Base-by-base conservation (phyloP, 2,329 filamentous ascomycete genomes). In the Blastomyces percursus region DNA sequence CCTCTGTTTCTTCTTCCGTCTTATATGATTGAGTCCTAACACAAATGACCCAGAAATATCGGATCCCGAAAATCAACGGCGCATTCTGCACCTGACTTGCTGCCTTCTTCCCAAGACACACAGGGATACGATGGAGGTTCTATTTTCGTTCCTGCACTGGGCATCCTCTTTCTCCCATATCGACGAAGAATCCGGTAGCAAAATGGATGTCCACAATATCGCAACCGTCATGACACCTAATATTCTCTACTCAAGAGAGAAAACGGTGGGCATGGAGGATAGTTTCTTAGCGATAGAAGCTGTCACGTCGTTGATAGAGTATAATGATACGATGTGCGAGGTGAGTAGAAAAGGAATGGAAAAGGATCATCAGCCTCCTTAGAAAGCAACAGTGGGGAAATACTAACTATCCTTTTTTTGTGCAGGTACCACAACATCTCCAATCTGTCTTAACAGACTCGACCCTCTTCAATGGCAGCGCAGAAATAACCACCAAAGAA, bases 191-290 rank as follows among this genome's bases (percentile, higher is more conserved):
- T 89, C 89, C 27, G 94, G 94, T 32, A 96, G 93, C 69, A 96
- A 97, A 81, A 99, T 99, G 94, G 94, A 99, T 73, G 89, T 96
- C 61, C 91, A 96, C 79, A 99, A 99, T 71, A 83, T 99, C 66
- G 91, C 94, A 3, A 97, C 95, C 2, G 94, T 99, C 66, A 96
- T 99, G 75, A 92, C 93, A 5, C 94, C 94, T 0, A 99, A 99
- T 70, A 91, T 99, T 65, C 82, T 96, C 14, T 92, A 89, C 69
- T 71, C 75, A 65, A 73, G 76, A 55, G 76, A 74, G 56, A 75
- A 74, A 65, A 81, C 80, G 67, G 77, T 83, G 51, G 84, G 91
- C 66, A 93, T 95, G 68, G 86, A 87, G 70, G 91, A 96, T 68
- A 94, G 91, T 65, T 96, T 97, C 78, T 84, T 89, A 70, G 91